These are phyloP conservation scores for Salix exigua DNA, from an alignment of 345 rosid species.

Conservation along the genomic window DNA sequence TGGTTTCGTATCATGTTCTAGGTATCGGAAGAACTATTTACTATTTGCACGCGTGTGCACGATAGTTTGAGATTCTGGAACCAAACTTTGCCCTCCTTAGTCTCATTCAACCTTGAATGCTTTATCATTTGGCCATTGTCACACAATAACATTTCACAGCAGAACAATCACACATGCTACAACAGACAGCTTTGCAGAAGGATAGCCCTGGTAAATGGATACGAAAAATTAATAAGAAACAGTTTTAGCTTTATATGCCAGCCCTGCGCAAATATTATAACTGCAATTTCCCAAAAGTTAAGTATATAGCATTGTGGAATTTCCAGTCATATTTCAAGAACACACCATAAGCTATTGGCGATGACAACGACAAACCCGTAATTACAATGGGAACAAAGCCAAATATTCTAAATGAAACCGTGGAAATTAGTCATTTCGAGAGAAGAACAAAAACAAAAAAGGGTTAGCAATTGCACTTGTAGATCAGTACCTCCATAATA, in stretches of 20 bases:
- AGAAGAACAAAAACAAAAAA: background rate
- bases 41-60: background rate
- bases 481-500: background rate
- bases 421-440: background rate
- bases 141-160: background rate
- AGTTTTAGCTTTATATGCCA: no score
- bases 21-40: background rate
- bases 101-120: background rate
- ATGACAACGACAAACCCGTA: background rate
- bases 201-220: background rate
- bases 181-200: background rate
- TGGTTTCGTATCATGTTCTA: background rate
- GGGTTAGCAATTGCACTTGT: slow-evolving; percentile 20
- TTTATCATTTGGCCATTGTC: background rate
- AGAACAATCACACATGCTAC: background rate
- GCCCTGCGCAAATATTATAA: no score
- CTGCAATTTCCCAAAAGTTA: background rate
- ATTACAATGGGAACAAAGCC: background rate
- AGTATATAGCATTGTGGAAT: background rate
- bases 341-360: background rate
- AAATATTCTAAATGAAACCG: background rate
- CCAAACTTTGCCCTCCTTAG: background rate
- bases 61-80: background rate
- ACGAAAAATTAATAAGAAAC: no score
- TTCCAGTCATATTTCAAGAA: background rate